Percentiles rank a stretch among this genome's conserved stretches.
Conservation (phyloP, 2,329 filamentous ascomycete species). For the Aspergillus tubingensis region DNA sequence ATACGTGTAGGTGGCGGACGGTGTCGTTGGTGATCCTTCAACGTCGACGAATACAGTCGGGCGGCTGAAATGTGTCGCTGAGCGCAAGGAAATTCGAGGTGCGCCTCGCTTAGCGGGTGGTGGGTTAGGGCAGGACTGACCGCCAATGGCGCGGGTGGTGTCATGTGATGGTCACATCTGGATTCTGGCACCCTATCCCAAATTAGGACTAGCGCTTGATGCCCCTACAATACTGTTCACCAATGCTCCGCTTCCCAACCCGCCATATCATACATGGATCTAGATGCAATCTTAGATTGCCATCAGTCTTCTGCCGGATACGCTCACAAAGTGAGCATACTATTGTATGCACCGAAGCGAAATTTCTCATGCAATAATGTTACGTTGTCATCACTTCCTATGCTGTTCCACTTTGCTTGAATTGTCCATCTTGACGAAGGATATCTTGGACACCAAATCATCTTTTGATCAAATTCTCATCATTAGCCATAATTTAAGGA, state of each 20-base stretch:
- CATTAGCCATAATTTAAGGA: too few relatives aligned
- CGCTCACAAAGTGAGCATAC: too few relatives aligned
- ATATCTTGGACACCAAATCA: not conserved
- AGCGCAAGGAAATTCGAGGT: conserved; percentile 42
- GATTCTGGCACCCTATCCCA: conserved; percentile 7
- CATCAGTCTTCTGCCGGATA: too few relatives aligned
- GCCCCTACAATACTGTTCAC: not conserved
- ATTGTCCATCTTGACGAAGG: too few relatives aligned
- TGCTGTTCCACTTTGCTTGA: too few relatives aligned
- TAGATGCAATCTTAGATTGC: not conserved
- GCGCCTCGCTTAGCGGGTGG: conserved; percentile 48
- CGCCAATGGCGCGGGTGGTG: conserved; percentile 20
- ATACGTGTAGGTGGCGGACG: conserved; percentile 42
- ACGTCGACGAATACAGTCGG: conserved; percentile 36
- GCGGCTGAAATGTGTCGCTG: conserved; percentile 39
- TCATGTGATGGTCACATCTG: conserved; percentile 29
- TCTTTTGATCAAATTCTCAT: too few relatives aligned
- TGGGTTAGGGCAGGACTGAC: conserved; percentile 38
- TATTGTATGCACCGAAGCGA: too few relatives aligned
- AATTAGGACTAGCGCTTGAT: not conserved
- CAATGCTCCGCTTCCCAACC: conserved; percentile 4
- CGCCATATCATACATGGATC: not conserved
- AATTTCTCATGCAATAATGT: too few relatives aligned
- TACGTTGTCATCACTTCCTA: too few relatives aligned
- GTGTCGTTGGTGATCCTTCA: conserved; percentile 42